Conservation (phyloP, 1,284 basidiomycete species). For the Trichosporon sp. region DNA sequence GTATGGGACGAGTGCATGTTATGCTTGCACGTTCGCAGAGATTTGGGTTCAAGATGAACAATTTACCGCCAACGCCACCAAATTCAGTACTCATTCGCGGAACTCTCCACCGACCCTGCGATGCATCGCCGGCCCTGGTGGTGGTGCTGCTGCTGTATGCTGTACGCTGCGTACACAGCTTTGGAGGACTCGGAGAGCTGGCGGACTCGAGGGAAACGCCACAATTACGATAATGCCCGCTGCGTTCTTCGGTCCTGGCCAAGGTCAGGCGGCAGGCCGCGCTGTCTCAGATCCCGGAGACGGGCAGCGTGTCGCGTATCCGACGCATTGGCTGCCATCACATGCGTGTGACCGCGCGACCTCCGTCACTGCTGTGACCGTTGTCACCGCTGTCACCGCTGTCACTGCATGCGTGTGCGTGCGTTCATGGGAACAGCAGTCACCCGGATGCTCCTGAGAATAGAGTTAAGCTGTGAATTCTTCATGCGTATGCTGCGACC, state of each 20-base stretch:
- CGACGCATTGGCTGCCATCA: background rate
- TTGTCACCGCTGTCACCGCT: background rate
- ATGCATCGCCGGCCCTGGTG: background rate
- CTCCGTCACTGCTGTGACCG: background rate
- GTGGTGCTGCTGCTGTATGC: background rate
- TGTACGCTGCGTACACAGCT: background rate
- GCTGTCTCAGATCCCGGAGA: background rate
- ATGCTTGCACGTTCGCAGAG: background rate
- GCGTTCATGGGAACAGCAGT: background rate
- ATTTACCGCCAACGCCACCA: background rate
- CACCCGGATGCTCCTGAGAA: background rate
- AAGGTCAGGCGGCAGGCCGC: background rate
- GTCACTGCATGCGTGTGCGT: background rate
- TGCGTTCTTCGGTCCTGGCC: background rate
- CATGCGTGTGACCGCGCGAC: background rate
- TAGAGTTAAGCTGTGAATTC: background rate
- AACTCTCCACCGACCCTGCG: conserved; percentile 1
- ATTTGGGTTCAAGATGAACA: background rate
- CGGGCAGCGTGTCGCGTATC: background rate
- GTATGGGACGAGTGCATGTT: background rate
- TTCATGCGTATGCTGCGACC: background rate
- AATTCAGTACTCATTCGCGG: background rate
- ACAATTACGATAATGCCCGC: background rate
- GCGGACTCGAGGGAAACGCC: background rate
- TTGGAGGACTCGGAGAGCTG: background rate